Conservation (phyloP, 306 rosid species). For the Crataegus laevigata region DNA sequence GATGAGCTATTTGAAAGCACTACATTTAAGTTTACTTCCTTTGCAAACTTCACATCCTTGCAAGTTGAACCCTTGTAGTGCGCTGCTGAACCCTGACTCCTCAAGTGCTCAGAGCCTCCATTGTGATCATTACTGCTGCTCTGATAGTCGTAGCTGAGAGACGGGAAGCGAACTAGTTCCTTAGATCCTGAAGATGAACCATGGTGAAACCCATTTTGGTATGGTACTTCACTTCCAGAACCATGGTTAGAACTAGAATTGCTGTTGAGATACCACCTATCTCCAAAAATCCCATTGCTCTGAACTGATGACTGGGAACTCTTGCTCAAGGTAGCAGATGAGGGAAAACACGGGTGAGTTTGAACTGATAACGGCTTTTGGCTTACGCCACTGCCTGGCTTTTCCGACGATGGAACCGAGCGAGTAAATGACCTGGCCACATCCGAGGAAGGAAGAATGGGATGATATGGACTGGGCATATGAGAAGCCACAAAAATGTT, state of each 20-base stretch:
- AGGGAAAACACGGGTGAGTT: constrained; percentile 38
- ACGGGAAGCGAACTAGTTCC: constrained; percentile 46
- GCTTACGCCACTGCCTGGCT: constrained; percentile 46
- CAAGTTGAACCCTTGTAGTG: constrained; percentile 41
- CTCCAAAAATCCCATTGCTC: constrained; percentile 49
- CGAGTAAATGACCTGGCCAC: constrained; percentile 54
- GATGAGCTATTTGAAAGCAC: constrained; percentile 48
- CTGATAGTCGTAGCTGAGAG: constrained; percentile 47
- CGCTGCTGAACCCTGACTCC: constrained; percentile 31
- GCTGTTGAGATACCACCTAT: constrained; percentile 50
- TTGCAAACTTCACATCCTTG: constrained; percentile 40
- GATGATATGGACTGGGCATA: constrained; percentile 30
- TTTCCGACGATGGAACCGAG: constrained; percentile 68
- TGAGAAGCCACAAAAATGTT: constrained; percentile 37
- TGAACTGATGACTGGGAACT: constrained; percentile 49
- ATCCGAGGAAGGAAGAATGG: constrained; percentile 41
- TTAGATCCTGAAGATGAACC: constrained; percentile 59
- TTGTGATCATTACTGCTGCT: constrained; percentile 34
- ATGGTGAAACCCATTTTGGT: constrained; percentile 50
- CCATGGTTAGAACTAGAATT: constrained; percentile 42
- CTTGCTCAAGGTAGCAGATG: constrained; percentile 37
- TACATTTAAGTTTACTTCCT: constrained; percentile 64
- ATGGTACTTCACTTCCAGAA: constrained; percentile 40
- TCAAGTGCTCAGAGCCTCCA: constrained; percentile 32
- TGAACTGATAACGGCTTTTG: constrained; percentile 54